Evolutionary conservation across 2,329 filamentous ascomycete genomes (phyloP).

Genomic region (Clarireedia hainanense): DNA sequence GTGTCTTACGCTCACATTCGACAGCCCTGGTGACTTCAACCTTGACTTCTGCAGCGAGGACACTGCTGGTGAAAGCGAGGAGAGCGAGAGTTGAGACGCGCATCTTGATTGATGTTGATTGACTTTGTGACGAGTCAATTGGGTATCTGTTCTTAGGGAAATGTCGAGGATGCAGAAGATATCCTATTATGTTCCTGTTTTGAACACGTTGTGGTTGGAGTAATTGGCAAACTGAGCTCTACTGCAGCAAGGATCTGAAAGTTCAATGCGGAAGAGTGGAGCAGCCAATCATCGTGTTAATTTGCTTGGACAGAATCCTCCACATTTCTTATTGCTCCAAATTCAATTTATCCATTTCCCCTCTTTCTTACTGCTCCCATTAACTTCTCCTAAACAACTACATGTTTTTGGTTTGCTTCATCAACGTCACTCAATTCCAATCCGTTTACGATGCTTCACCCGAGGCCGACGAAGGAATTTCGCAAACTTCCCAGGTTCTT

Average conservation of each 20-base stretch:
- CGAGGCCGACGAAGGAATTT: no score
- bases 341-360: neutral
- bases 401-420: no score
- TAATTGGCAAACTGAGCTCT: neutral
- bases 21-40: slow-evolving; percentile 69
- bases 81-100: slow-evolving; percentile 27
- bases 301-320: no score
- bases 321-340: neutral
- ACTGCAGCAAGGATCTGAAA: neutral
- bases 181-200: neutral
- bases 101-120: slow-evolving; percentile 18
- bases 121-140: neutral
- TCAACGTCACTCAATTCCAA: no score
- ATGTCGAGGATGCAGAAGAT: neutral
- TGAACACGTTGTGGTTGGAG: neutral
- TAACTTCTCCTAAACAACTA: no score
- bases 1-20: slow-evolving; percentile 71
- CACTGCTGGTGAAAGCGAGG: slow-evolving; percentile 22
- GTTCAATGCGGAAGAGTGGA: neutral
- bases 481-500: no score
- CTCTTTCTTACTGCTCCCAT: no score
- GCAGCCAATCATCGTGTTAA: neutral
- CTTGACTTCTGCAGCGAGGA: slow-evolving; percentile 44
- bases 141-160: neutral
- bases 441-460: no score